phyloP scores from a whole-genome alignment of 164 flowering plant genomes.

The Amborella trichopoda region DNA sequence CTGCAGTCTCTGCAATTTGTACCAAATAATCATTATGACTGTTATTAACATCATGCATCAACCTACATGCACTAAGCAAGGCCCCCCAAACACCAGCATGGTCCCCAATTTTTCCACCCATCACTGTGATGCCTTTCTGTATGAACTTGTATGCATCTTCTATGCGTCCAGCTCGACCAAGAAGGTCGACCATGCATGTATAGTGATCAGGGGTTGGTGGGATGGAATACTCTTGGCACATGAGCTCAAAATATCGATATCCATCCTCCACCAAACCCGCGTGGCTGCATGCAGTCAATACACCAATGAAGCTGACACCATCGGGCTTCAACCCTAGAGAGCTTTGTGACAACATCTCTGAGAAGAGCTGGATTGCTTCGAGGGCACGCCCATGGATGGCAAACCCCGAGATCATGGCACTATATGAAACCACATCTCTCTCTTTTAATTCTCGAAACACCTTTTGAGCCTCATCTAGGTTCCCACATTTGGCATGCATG shows the following conservation, averaged over 20 bases:
- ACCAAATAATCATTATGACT: no score
- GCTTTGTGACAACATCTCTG: conserved; percentile 6
- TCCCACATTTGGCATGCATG: conserved; percentile 17
- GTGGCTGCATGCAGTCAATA: conserved; percentile 17
- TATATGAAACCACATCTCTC: conserved; percentile 11
- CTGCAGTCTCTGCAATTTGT: conserved; percentile 13
- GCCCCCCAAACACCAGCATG: conserved; percentile 18
- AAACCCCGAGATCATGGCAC: conserved; percentile 13
- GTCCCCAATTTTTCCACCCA: conserved; percentile 11
- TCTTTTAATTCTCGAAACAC: conserved; percentile 11
- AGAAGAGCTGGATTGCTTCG: conserved; percentile 12
- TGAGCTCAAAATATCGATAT: conserved; percentile 6
- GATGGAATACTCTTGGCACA: conserved; percentile 12
- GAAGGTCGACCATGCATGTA: conserved; percentile 16
- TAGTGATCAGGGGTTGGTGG: conserved; percentile 16
- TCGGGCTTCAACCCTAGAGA: conserved; percentile 14
- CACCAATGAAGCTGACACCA: conserved; percentile 12
- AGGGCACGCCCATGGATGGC: conserved; percentile 13
- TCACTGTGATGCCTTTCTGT: conserved; percentile 4
- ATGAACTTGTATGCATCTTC: conserved; percentile 10
- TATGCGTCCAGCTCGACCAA: conserved; percentile 13
- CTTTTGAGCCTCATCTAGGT: conserved; percentile 7
- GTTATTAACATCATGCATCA: conserved; percentile 6
- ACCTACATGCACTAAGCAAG: conserved; percentile 14
- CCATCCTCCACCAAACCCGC: conserved; percentile 14